Conservation (phyloP, 2,329 filamentous ascomycete genomes). For the Lasiodiplodia hormozganensis region DNA sequence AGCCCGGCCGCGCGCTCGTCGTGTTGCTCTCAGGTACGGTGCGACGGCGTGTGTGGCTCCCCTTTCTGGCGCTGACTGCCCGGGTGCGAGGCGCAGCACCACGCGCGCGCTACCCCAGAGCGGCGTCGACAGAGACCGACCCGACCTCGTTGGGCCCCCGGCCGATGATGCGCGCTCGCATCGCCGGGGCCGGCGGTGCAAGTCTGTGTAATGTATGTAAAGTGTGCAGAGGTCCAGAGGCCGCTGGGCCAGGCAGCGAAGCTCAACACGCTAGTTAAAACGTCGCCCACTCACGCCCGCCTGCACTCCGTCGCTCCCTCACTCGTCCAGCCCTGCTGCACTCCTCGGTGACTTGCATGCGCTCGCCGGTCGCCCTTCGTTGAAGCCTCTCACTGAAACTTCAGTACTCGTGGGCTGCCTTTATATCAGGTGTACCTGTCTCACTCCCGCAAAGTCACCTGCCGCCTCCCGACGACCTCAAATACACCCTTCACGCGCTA, state of each 20-base stretch:
- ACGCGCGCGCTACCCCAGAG: neutral
- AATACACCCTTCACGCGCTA: constrained; percentile 23
- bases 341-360: constrained; percentile 6
- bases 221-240: neutral
- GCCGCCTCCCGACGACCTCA: neutral
- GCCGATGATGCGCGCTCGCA: constrained; percentile 25
- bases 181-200: constrained; percentile 14
- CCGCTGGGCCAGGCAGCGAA: constrained; percentile 18
- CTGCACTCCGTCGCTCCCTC: neutral
- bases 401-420: constrained; percentile 1
- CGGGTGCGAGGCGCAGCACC: constrained; percentile 25
- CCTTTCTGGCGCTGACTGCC: constrained; percentile 17
- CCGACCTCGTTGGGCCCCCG: constrained; percentile 7
- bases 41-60: constrained; percentile 8
- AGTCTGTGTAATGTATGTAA: constrained; percentile 21
- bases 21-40: constrained; percentile 18
- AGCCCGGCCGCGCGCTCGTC: neutral
- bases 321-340: constrained; percentile 23
- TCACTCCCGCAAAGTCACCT: constrained; percentile 21
- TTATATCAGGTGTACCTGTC: constrained; percentile 26
- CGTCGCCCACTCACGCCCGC: constrained; percentile 3
- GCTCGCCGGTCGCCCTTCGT: neutral
- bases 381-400: constrained; percentile 3
- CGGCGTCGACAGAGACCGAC: neutral
- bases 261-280: constrained; percentile 17